Conservation (phyloP, 1,284 basidiomycete species). For the Inonotus obliquus region DNA sequence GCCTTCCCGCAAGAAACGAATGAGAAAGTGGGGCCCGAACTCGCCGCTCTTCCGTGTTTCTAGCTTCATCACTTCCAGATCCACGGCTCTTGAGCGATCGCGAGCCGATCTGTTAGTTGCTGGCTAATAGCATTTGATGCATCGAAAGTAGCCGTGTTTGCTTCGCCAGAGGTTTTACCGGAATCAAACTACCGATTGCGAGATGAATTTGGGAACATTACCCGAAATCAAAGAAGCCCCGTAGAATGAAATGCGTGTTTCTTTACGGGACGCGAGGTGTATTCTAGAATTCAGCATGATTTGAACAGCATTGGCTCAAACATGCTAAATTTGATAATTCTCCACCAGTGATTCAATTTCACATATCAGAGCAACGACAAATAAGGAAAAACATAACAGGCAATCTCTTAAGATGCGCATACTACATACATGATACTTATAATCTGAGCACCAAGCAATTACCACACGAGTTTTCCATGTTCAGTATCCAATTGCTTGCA, state of each 20-base stretch:
- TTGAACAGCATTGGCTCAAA: too few species aligned
- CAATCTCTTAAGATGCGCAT: neutral
- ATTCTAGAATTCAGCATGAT: too few species aligned
- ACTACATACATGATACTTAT: neutral
- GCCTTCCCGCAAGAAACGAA: neutral
- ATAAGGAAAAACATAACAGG: neutral
- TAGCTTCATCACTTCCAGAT: neutral
- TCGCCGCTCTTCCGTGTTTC: neutral
- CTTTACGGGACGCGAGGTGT: too few species aligned
- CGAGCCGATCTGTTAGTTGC: neutral
- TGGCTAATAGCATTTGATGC: neutral
- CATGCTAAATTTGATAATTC: too few species aligned
- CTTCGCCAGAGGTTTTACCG: too few species aligned
- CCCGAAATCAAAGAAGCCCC: too few species aligned
- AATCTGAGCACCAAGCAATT: neutral
- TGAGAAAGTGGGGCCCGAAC: neutral
- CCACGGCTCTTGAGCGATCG: neutral
- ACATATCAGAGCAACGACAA: neutral
- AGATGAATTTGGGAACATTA: too few species aligned
- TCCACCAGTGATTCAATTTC: too few species aligned
- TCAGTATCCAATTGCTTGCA: conserved; percentile 10
- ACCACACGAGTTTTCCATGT: conserved; percentile 8
- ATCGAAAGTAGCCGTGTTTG: too few species aligned
- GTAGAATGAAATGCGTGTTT: too few species aligned
- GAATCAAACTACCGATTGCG: too few species aligned